Evolutionary conservation across 257 asterid species (phyloP).

Genomic region (Coffea eugenioides): DNA sequence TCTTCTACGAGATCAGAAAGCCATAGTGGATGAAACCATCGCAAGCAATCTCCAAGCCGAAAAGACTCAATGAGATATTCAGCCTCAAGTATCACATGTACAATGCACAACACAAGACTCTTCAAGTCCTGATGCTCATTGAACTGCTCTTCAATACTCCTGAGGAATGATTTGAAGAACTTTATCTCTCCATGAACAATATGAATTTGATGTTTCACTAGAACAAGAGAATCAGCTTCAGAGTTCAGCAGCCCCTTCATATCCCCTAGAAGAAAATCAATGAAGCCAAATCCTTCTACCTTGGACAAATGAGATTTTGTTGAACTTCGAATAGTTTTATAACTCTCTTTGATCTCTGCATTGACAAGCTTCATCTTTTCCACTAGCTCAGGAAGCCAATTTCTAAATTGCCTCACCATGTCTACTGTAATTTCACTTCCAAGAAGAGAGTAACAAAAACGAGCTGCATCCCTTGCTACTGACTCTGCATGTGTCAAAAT

Average conservation of each 20-base stretch:
- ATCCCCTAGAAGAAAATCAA: slow-evolving; percentile 1
- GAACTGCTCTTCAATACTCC: neutral
- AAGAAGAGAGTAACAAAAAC: too few relatives aligned
- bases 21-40: slow-evolving; percentile 2
- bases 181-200: neutral
- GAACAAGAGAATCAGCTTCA: neutral
- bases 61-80: slow-evolving; percentile 15
- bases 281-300: slow-evolving; percentile 7
- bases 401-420: too few relatives aligned
- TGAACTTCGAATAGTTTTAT: neutral
- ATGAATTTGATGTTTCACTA: neutral
- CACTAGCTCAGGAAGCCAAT: too few relatives aligned
- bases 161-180: neutral
- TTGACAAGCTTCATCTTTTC: too few relatives aligned
- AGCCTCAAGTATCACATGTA: slow-evolving; percentile 10
- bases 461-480: too few relatives aligned
- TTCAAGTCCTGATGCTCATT: neutral
- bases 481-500: too few relatives aligned
- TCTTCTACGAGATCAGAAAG: slow-evolving; percentile 10
- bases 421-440: too few relatives aligned
- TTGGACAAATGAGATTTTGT: neutral
- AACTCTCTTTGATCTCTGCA: too few relatives aligned
- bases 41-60: neutral
- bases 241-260: slow-evolving; percentile 1
- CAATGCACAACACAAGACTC: neutral